Evolutionary conservation across 495 filamentous ascomycete species (phyloP), one percentile per base, ranked within the genome.

Genomic region (Penicillium herquei): DNA sequence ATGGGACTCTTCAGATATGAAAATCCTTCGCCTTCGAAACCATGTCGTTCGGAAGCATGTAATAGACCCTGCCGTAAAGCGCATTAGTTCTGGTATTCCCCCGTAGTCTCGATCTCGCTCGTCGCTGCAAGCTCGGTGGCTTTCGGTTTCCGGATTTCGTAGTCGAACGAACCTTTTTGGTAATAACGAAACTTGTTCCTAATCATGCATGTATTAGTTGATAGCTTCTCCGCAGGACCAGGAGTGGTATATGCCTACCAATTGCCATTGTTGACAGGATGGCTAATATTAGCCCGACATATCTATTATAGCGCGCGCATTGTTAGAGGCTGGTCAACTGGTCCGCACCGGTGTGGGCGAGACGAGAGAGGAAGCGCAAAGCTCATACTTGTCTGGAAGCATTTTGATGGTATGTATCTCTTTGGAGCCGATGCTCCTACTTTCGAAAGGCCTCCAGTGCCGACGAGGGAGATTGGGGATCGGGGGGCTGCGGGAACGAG

Each of bases 11-110:
- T 88, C 55, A 98, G 65, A 75, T 98, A 98, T 72, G 89, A 83
- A 70, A 90, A 98, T 39, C 95, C 95, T 64, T 98, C 94, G 53
- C 95, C 94, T 67, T 96, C 92, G 69, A 98, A 98, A 35, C 95
- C 94, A 73, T 95, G 91, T 66, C 83, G 80, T 75, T 94, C 88
- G 59, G 88, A 89, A 50, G 93, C 88, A 61, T 95, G 89, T 70
- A 90, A 90, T 52, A 98, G 81, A 46, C 94, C 94, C 90, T 96
- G 39, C 44, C 55, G 52, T 16, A 13, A 26, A 21, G 62, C 16
- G 33, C 31, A 52, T 74, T 48, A 71, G 69, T 41, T 8, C 6
- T 33, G 26, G 1, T 14, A 16, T 45, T 46, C 49, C 32, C 12
- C 34, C 7, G 17, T n/a, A 44, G n/a, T 7, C 14, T 11, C 21